Evolutionary conservation across 2,329 filamentous ascomycete species (phyloP).

Genomic region (Cercospora beticola): DNA sequence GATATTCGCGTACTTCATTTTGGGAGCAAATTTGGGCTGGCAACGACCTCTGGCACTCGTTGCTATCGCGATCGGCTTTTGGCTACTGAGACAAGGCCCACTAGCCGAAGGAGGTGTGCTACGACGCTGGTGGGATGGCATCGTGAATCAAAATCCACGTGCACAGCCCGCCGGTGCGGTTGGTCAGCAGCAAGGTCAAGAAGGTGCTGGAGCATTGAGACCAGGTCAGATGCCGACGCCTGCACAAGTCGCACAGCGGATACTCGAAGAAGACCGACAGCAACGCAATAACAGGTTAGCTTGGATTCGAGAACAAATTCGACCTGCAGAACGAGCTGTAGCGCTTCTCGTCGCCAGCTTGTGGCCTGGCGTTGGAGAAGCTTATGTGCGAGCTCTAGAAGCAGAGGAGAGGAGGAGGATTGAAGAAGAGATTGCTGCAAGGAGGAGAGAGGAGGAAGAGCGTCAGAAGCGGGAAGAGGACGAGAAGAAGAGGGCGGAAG

Average conservation of each 20-base stretch:
- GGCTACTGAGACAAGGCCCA: constrained; percentile 44
- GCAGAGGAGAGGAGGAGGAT: constrained; percentile 37
- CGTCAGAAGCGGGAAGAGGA: constrained; percentile 23
- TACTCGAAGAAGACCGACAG: constrained; percentile 36
- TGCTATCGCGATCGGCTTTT: constrained; percentile 43
- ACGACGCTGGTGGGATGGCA: constrained; percentile 47
- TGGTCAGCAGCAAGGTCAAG: constrained; percentile 15
- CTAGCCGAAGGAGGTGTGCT: constrained; percentile 42
- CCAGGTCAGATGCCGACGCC: constrained; percentile 40
- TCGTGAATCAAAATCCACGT: constrained; percentile 37
- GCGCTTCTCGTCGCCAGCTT: constrained; percentile 64
- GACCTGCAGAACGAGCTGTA: constrained; percentile 55
- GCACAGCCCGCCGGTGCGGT: constrained; percentile 13
- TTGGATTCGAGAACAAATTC: constrained; percentile 39
- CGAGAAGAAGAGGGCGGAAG: constrained; percentile 20
- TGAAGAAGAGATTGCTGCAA: constrained; percentile 32
- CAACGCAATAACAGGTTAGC: constrained; percentile 27
- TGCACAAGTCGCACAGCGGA: constrained; percentile 44
- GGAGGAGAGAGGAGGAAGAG: constrained; percentile 32
- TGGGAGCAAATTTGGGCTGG: constrained; percentile 47
- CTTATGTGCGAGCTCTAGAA: constrained; percentile 57
- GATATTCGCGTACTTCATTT: constrained; percentile 60
- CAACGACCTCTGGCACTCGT: constrained; percentile 45
- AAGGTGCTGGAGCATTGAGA: constrained; percentile 11
- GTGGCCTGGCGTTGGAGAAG: constrained; percentile 62